Evolutionary conservation across 495 filamentous ascomycete species (phyloP), one percentile per base, ranked within the genome.

Genomic region (Penicillium daleae): DNA sequence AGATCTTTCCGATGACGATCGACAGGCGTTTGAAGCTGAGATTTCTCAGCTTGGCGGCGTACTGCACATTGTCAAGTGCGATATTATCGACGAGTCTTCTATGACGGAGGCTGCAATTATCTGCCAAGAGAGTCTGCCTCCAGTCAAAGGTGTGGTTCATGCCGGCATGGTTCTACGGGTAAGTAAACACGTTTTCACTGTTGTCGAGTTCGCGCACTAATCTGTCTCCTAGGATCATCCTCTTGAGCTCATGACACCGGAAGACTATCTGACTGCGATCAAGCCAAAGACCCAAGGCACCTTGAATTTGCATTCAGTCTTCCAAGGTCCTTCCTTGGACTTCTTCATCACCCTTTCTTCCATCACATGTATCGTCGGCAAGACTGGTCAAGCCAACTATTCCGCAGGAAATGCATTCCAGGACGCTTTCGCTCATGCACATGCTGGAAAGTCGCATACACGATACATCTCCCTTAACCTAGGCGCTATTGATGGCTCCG

Each of bases 321-420:
- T 52, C 29, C 26, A 52, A 12, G 49, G 49, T 2, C 13, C 49
- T 17, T 13, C 24, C 5, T 27, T 52, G 1, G 49, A 52, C 29
- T 52, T 52, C 49, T 52, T 52, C 49, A 32, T 52, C 49, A 52
- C 29, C 6, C 49, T 52, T 52, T 52, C 49, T 6, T 52, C 49
- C 49, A 52, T 52, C 49, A 52, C 49, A 3, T 52, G 26, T 32
- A 32, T 52, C 24, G 49, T 52, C 29, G 27, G 49, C 26, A 52
- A 52, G 49, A 52, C 49, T n/a, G 49, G 49, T 13, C 49, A 32
- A 29, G 49, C 49, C 26, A 52, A 52, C 7, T 52, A 52, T 19
- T 52, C 49, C 6, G 49, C 49, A 17, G 49, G 49, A 21, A 52
- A 52, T 32, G 49, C 49, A 26, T 52, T 52, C 49, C 49, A 52